Percentiles rank a stretch among this genome's conserved stretches.
Evolutionary conservation across 2,329 filamentous ascomycete species (phyloP).

Genomic region (Botrytis aclada): DNA sequence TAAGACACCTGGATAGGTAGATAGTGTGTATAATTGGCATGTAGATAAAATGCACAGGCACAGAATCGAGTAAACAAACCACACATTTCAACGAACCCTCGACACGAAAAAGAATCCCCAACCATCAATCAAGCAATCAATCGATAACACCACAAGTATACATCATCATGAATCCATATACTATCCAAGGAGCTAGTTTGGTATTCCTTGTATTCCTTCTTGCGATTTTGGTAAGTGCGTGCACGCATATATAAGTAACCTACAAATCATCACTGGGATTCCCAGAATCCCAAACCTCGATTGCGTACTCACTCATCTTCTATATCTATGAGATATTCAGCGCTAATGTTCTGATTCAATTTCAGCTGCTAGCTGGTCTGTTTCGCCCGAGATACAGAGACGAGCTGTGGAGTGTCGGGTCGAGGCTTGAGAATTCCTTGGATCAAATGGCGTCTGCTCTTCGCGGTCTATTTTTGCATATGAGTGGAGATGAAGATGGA

Average conservation of each 20-base stretch:
- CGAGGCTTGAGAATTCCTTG: neutral
- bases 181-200: neutral
- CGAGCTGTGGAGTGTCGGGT: neutral
- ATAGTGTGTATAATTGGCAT: neutral
- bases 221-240: neutral
- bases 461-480: neutral
- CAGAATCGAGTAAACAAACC: neutral
- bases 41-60: neutral
- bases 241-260: too few relatives aligned
- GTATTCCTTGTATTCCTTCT: neutral
- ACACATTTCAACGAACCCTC: neutral
- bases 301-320: too few relatives aligned
- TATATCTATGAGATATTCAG: too few relatives aligned
- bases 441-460: neutral
- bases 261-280: too few relatives aligned
- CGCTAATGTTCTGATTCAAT: neutral
- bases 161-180: neutral
- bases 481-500: neutral
- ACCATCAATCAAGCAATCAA: accelerated
- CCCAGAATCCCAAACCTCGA: too few relatives aligned
- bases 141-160: neutral
- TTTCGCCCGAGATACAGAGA: neutral
- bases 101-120: neutral
- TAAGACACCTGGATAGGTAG: neutral
- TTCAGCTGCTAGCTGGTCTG: neutral